phyloP scores from a whole-genome alignment of 495 filamentous ascomycete species.

The Arthonia radiata region DNA sequence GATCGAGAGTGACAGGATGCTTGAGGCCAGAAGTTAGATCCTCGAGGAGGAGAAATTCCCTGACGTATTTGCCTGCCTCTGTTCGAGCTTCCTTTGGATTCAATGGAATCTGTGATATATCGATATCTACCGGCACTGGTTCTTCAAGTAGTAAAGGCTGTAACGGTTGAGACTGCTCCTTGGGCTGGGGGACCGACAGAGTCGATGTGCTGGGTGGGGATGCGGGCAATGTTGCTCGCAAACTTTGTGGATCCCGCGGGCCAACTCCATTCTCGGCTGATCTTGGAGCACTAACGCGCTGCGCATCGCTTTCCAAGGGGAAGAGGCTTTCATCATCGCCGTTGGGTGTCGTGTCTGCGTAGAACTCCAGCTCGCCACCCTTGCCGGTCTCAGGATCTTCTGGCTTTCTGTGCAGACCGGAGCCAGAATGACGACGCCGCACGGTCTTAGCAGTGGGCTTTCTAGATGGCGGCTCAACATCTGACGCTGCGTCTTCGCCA shows the following conservation, averaged over 20 bases:
- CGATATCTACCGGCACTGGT: too few relatives aligned
- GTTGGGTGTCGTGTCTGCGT: conserved; percentile 23
- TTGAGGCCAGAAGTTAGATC: conserved; percentile 94
- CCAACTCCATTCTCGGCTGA: too few relatives aligned
- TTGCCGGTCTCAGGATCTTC: conserved; percentile 33
- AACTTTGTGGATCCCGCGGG: not conserved
- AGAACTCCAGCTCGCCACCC: conserved; percentile 52
- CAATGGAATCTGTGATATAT: conserved; percentile 15
- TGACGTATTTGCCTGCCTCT: conserved; percentile 41
- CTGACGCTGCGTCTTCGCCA: too few relatives aligned
- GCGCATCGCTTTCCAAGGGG: not conserved
- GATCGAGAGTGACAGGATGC: conserved; percentile 80
- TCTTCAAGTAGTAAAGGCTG: too few relatives aligned
- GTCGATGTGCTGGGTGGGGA: too few relatives aligned
- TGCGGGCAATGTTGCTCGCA: not conserved
- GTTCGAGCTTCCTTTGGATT: conserved; percentile 68
- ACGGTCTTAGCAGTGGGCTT: too few relatives aligned
- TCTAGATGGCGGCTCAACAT: too few relatives aligned
- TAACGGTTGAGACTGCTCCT: too few relatives aligned
- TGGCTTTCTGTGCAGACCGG: conserved; percentile 45
- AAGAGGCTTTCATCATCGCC: not conserved
- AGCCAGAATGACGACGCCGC: conserved; percentile 54
- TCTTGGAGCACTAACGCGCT: too few relatives aligned
- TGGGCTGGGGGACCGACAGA: too few relatives aligned
- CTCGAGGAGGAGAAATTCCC: conserved; percentile 87